Percentiles rank a stretch among this genome's conserved stretches.
These are phyloP conservation scores for Phoma sp. DNA, from an alignment of 2,329 filamentous ascomycete genomes.

Conservation along the genomic window DNA sequence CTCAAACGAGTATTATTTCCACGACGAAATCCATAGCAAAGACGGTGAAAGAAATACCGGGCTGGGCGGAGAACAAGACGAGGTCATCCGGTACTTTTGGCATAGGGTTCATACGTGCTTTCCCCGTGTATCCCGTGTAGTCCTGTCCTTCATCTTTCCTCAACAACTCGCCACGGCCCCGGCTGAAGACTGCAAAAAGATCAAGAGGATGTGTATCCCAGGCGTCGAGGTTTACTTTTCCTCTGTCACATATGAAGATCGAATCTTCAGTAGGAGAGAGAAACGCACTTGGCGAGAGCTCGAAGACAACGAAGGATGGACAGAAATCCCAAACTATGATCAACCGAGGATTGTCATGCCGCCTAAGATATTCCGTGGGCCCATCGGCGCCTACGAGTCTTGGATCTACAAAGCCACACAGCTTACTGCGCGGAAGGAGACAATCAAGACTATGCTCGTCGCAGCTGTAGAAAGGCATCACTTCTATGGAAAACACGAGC, in stretches of 20 bases:
- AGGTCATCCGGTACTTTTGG: not conserved
- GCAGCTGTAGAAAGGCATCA: slow-evolving; percentile 3
- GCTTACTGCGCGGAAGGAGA: not conserved
- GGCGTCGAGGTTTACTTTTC: slow-evolving; percentile 10
- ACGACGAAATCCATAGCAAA: slow-evolving; percentile 4
- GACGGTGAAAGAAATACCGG: slow-evolving; percentile 14
- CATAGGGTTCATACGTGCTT: not conserved
- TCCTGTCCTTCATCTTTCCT: slow-evolving; percentile 1
- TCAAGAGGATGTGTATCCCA: slow-evolving; percentile 7
- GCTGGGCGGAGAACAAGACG: not conserved
- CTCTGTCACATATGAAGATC: not conserved
- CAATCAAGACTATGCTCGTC: slow-evolving; percentile 1
- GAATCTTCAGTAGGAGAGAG: not conserved
- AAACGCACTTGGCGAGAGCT: slow-evolving; percentile 14
- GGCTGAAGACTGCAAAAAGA: not conserved
- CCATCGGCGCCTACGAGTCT: slow-evolving; percentile 4
- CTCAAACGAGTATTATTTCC: slow-evolving; percentile 12
- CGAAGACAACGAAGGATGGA: slow-evolving; percentile 6
- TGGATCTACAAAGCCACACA: not conserved
- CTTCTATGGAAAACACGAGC: slow-evolving; percentile 2
- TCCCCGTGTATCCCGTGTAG: slow-evolving; percentile 2
- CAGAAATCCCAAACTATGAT: slow-evolving; percentile 3
- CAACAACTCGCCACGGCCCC: not conserved
- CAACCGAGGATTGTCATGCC: slow-evolving; percentile 15
- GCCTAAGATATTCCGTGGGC: slow-evolving; percentile 14